Evolutionary conservation across 148 eudicot genomes (phyloP).

Genomic region (Silene uniflora): DNA sequence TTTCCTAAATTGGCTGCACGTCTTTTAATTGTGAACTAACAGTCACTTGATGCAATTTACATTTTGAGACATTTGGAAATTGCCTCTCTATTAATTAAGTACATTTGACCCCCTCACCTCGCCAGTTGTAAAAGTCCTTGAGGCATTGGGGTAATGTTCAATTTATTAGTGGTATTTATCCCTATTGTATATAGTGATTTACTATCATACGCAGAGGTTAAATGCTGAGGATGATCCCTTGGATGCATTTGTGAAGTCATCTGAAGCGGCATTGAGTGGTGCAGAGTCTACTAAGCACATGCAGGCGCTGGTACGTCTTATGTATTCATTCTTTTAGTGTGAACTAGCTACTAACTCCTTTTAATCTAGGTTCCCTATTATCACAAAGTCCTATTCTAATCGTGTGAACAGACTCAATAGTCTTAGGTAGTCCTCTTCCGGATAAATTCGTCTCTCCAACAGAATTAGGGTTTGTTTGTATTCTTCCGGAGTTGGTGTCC

Average conservation of each 20-base stretch:
- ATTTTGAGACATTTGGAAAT: not conserved
- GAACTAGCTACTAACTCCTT: not conserved
- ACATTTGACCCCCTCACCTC: not conserved
- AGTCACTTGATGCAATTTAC: not conserved
- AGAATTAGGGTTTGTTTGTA: too few species aligned
- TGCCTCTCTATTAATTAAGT: not conserved
- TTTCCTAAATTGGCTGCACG: not conserved
- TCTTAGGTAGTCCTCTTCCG: too few species aligned
- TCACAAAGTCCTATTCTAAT: too few species aligned
- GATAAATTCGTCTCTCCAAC: too few species aligned
- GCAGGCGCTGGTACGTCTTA: slow-evolving; percentile 68
- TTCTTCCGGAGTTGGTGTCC: too few species aligned
- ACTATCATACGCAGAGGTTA: slow-evolving; percentile 55
- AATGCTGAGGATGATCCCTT: slow-evolving; percentile 68
- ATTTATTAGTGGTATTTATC: not conserved
- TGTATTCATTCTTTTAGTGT: not conserved
- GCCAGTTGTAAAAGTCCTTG: not conserved
- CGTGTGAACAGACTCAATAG: too few species aligned
- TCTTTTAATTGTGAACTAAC: not conserved
- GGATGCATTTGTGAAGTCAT: slow-evolving; percentile 68
- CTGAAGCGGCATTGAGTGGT: slow-evolving; percentile 78
- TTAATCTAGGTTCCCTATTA: too few species aligned
- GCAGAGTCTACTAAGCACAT: slow-evolving; percentile 83
- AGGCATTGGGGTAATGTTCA: not conserved
- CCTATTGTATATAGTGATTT: slow-evolving; percentile 17